These are phyloP conservation scores for Larix sibirica DNA, from an alignment of 83 land plant genomes.

Conservation along the genomic window DNA sequence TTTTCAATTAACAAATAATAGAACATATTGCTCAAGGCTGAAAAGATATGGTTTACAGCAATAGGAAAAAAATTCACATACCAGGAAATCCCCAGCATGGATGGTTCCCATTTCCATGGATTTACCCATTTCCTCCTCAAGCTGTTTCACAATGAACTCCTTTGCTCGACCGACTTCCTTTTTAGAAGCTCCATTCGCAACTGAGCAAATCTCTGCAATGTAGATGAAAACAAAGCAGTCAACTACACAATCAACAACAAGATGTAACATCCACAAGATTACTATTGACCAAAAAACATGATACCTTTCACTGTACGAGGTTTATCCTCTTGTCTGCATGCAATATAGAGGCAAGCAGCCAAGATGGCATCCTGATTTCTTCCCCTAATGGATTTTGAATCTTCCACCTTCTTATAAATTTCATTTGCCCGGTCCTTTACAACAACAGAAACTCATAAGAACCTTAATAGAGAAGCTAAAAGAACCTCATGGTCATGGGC, in stretches of 20 bases:
- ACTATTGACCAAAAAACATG: slow-evolving; percentile 4
- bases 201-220: slow-evolving; percentile 79
- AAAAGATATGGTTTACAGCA: not conserved
- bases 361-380: slow-evolving; percentile 92
- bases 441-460: slow-evolving; percentile 16
- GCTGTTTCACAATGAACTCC: slow-evolving; percentile 87
- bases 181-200: slow-evolving; percentile 94
- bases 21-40: not conserved
- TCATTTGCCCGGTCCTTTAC: slow-evolving; percentile 86
- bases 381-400: slow-evolving; percentile 77
- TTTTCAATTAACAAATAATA: not conserved
- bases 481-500: too few species aligned
- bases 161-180: slow-evolving; percentile 96
- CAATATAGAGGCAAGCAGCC: slow-evolving; percentile 95
- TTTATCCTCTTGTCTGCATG: slow-evolving; percentile 90
- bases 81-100: slow-evolving; percentile 94
- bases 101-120: slow-evolving; percentile 97
- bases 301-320: slow-evolving; percentile 96
- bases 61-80: slow-evolving; percentile 26
- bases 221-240: slow-evolving; percentile 17
- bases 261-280: slow-evolving; percentile 15
- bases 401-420: slow-evolving; percentile 86
- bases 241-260: not conserved
- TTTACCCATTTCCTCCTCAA: slow-evolving; percentile 86
- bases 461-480: not conserved